Conservation (phyloP, 2,329 filamentous ascomycete genomes). For the Xenoacremonium recifei region DNA sequence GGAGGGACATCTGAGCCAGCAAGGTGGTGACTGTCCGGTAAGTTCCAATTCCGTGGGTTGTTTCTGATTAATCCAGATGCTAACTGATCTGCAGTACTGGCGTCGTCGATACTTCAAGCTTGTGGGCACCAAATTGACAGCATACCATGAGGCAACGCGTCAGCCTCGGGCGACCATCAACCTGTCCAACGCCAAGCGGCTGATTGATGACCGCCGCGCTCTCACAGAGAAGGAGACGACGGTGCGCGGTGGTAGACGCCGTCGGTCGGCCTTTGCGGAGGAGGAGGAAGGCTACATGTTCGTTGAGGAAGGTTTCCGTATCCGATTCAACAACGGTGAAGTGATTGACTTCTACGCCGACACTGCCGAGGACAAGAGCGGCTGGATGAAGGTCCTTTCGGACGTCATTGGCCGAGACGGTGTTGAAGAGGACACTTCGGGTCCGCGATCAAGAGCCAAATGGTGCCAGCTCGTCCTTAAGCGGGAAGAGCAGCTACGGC, state of each 20-base stretch:
- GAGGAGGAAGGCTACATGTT: conserved; percentile 99
- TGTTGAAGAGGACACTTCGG: conserved; percentile 43
- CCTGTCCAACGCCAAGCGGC: conserved; percentile 83
- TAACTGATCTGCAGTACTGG: conserved; percentile 73
- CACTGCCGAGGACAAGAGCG: conserved; percentile 80
- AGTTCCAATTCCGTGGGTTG: conserved; percentile 38
- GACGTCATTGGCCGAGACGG: conserved; percentile 64
- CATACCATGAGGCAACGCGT: conserved; percentile 91
- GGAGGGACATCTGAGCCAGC: conserved; percentile 91
- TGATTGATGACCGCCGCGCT: conserved; percentile 87
- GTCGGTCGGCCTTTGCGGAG: conserved; percentile 93
- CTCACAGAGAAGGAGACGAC: conserved; percentile 81
- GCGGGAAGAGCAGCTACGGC: conserved; percentile 58
- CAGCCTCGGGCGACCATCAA: conserved; percentile 98
- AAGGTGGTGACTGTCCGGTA: conserved; percentile 96
- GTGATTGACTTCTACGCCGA: conserved; percentile 99
- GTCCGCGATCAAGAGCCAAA: conserved; percentile 49
- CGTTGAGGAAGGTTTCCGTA: conserved; percentile 97
- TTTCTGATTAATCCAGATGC: conserved; percentile 19
- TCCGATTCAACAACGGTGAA: conserved; percentile 97
- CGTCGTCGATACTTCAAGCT: conserved; percentile 97
- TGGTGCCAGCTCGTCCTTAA: conserved; percentile 69
- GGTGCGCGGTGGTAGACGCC: conserved; percentile 73
- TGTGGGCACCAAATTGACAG: conserved; percentile 84
- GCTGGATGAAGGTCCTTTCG: conserved; percentile 86